Evolutionary conservation across 2,329 filamentous ascomycete species (phyloP).

Genomic region (Monosporascus sp.): DNA sequence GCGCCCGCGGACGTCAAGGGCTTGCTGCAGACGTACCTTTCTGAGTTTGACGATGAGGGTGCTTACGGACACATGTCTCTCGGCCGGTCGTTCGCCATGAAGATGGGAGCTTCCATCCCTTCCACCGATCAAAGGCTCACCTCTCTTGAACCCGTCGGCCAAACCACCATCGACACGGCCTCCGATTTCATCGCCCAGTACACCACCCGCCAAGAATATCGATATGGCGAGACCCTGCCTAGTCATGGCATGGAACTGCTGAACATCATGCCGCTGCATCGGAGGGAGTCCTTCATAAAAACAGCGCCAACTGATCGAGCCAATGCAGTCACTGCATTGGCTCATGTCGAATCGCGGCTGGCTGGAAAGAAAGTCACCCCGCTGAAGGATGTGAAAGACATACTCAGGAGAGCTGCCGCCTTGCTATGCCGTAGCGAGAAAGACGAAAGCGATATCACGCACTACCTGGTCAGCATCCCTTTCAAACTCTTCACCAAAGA

Average conservation of each 20-base stretch:
- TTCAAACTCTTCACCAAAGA: slow-evolving; percentile 92
- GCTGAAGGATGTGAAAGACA: slow-evolving; percentile 70
- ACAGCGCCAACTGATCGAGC: slow-evolving; percentile 48
- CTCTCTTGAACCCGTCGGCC: slow-evolving; percentile 71
- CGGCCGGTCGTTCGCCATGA: slow-evolving; percentile 87
- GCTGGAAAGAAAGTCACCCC: slow-evolving; percentile 64
- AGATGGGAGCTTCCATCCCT: slow-evolving; percentile 85
- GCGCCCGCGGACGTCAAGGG: slow-evolving; percentile 94
- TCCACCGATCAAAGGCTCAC: slow-evolving; percentile 78
- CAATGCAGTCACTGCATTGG: slow-evolving; percentile 60
- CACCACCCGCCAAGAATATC: slow-evolving; percentile 92
- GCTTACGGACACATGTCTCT: slow-evolving; percentile 88
- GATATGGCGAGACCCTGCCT: slow-evolving; percentile 72
- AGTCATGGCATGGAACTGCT: slow-evolving; percentile 64
- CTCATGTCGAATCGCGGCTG: slow-evolving; percentile 67
- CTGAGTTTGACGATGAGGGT: slow-evolving; percentile 87
- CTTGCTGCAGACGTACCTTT: slow-evolving; percentile 89
- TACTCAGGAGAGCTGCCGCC: slow-evolving; percentile 77
- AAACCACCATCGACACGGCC: slow-evolving; percentile 77
- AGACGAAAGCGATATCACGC: slow-evolving; percentile 73
- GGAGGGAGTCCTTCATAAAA: slow-evolving; percentile 46
- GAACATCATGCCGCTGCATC: slow-evolving; percentile 51
- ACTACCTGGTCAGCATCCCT: slow-evolving; percentile 86
- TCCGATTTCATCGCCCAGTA: slow-evolving; percentile 98
- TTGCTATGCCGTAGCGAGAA: slow-evolving; percentile 73